phyloP scores from a whole-genome alignment of 306 rosid species.

The Rosa multiflora region DNA sequence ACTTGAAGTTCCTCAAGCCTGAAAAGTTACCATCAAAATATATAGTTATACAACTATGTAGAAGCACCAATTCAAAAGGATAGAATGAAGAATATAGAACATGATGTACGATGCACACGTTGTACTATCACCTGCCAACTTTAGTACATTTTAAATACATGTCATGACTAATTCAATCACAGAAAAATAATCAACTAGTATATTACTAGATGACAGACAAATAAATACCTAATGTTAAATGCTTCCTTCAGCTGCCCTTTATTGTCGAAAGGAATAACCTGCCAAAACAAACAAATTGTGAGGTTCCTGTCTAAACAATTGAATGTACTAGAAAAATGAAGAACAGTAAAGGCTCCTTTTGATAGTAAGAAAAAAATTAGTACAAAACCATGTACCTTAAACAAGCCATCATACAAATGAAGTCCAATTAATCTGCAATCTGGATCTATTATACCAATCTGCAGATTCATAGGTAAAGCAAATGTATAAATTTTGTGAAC shows the following conservation, averaged over 20 bases:
- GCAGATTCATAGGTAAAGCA: conserved; percentile 24
- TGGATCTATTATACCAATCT: conserved; percentile 99
- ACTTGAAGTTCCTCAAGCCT: conserved; percentile 99
- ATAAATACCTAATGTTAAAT: conserved; percentile 78
- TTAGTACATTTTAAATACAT: conserved; percentile 14
- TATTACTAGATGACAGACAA: conserved; percentile 12
- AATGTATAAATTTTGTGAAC: conserved; percentile 4
- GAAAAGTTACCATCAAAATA: conserved; percentile 35
- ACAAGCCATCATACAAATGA: conserved; percentile 94
- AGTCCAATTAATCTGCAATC: conserved; percentile 97
- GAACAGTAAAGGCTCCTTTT: not conserved
- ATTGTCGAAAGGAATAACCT: conserved; percentile 97
- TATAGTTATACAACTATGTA: not conserved
- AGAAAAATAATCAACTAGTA: conserved; percentile 13
- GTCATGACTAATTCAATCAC: not conserved
- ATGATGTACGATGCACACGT: not conserved
- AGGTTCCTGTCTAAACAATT: conserved; percentile 6
- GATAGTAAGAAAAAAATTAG: not conserved
- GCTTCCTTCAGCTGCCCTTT: conserved; percentile 99
- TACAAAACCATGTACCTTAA: conserved; percentile 57
- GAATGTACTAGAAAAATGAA: not conserved
- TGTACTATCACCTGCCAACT: conserved; percentile 2
- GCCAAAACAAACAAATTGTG: conserved; percentile 28
- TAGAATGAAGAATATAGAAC: not conserved
- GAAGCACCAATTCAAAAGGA: not conserved